phyloP scores from a whole-genome alignment of 495 filamentous ascomycete species.

The Daldinia decipiens region DNA sequence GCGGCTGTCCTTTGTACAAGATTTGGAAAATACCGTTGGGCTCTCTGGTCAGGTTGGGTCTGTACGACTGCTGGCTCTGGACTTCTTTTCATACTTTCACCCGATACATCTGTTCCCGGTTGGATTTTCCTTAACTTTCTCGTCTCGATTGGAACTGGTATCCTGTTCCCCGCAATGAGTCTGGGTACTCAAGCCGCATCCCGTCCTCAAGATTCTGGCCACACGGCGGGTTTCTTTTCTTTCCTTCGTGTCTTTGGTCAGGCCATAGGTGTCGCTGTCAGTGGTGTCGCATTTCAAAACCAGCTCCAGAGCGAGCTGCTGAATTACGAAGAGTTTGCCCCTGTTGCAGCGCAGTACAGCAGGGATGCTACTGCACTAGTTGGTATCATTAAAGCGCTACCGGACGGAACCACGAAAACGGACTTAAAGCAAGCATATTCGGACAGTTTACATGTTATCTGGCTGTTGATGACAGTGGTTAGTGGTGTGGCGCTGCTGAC shows the following conservation, averaged over 20 bases:
- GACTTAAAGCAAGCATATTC: constrained; percentile 12
- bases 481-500: constrained; percentile 13
- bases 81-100: background rate
- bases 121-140: constrained; percentile 13
- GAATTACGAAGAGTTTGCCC: constrained; percentile 4
- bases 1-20: constrained; percentile 9
- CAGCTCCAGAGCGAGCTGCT: constrained; percentile 11
- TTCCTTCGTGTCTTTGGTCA: constrained; percentile 19
- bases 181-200: constrained; percentile 7
- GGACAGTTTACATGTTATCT: constrained; percentile 13
- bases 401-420: background rate
- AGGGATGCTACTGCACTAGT: constrained; percentile 4
- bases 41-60: constrained; percentile 15
- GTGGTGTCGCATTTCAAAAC: constrained; percentile 19
- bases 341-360: constrained; percentile 8
- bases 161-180: constrained; percentile 6
- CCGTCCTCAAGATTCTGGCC: constrained; percentile 4
- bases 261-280: constrained; percentile 10
- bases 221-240: constrained; percentile 14
- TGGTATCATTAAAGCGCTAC: background rate
- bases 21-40: constrained; percentile 11
- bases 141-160: background rate
- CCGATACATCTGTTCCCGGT: constrained; percentile 4
- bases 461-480: constrained; percentile 16
- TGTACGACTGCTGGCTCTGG: constrained; percentile 7